phyloP scores from a whole-genome alignment of 805 yeast species.

The Candida koratica region DNA sequence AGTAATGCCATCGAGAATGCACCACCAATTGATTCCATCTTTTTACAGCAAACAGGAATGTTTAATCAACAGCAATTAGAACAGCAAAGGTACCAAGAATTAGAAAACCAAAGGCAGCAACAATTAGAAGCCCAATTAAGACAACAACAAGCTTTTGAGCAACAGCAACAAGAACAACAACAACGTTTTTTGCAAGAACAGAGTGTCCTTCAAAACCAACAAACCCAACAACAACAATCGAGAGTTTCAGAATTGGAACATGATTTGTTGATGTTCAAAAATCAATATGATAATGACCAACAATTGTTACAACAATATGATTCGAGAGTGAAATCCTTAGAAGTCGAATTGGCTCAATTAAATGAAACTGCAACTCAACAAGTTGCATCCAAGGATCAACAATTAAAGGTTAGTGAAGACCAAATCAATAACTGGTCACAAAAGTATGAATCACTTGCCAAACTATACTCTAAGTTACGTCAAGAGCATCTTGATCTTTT shows the following conservation, averaged over 20 bases:
- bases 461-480: constrained; percentile 83
- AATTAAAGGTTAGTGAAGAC: constrained; percentile 61
- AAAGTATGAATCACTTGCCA: constrained; percentile 86
- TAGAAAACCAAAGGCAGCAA: constrained; percentile 58
- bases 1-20: constrained; percentile 24
- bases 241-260: constrained; percentile 78
- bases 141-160: constrained; percentile 70
- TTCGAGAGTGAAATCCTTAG: constrained; percentile 75
- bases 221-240: constrained; percentile 71
- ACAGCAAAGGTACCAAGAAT: constrained; percentile 57
- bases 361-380: constrained; percentile 68
- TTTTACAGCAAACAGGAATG: constrained; percentile 54
- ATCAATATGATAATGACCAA: constrained; percentile 85
- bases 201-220: constrained; percentile 61
- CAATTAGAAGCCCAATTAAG: constrained; percentile 66
- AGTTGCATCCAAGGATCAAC: constrained; percentile 71
- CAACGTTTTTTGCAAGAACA: constrained; percentile 69
- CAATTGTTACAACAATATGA: constrained; percentile 82
- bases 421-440: constrained; percentile 76
- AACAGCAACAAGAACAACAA: constrained; percentile 68
- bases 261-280: constrained; percentile 67
- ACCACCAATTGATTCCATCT: constrained; percentile 33
- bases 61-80: constrained; percentile 53
- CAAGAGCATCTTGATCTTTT: constrained; percentile 84
- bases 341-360: constrained; percentile 60